These are phyloP conservation scores for Peribolospora kevripleyi DNA, from an alignment of 768 basidiomycete species.

Conservation along the genomic window DNA sequence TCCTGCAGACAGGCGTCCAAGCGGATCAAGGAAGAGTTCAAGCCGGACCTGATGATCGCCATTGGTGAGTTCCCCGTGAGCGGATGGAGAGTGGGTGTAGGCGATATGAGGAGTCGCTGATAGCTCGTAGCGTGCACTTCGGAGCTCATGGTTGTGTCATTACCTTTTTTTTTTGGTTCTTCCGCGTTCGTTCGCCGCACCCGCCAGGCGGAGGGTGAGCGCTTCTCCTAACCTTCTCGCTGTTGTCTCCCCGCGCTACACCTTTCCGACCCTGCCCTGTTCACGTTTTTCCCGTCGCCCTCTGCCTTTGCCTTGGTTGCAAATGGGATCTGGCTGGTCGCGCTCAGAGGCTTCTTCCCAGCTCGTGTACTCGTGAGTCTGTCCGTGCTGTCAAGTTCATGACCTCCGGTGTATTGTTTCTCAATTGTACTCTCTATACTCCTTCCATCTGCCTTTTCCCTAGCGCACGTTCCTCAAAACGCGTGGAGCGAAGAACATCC, in stretches of 20 bases:
- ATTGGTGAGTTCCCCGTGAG: constrained; percentile 30
- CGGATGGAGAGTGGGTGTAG: too few relatives aligned
- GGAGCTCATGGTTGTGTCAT: too few relatives aligned
- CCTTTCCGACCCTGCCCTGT: not conserved
- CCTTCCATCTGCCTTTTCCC: not conserved
- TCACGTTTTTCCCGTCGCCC: not conserved
- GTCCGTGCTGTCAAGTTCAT: not conserved
- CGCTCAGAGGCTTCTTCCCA: constrained; percentile 65
- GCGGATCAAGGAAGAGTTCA: constrained; percentile 46
- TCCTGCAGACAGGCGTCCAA: constrained; percentile 3
- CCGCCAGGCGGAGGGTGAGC: constrained; percentile 3
- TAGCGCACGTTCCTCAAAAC: constrained; percentile 67
- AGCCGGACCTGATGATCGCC: constrained; percentile 55
- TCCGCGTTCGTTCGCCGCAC: too few relatives aligned
- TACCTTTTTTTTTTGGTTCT: too few relatives aligned
- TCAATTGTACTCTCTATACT: too few relatives aligned
- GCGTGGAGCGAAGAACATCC: constrained; percentile 43
- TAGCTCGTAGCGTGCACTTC: too few relatives aligned
- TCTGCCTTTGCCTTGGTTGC: not conserved
- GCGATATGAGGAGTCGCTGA: too few relatives aligned
- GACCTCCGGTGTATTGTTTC: too few relatives aligned
- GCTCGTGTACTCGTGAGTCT: constrained; percentile 43
- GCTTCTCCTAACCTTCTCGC: not conserved
- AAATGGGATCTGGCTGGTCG: not conserved
- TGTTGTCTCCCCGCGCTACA: not conserved